A percentile compares a stretch with the other conserved stretches of the same genome.
Evolutionary conservation across 306 rosid species (phyloP).

Genomic region (Castanopsis chinensis): DNA sequence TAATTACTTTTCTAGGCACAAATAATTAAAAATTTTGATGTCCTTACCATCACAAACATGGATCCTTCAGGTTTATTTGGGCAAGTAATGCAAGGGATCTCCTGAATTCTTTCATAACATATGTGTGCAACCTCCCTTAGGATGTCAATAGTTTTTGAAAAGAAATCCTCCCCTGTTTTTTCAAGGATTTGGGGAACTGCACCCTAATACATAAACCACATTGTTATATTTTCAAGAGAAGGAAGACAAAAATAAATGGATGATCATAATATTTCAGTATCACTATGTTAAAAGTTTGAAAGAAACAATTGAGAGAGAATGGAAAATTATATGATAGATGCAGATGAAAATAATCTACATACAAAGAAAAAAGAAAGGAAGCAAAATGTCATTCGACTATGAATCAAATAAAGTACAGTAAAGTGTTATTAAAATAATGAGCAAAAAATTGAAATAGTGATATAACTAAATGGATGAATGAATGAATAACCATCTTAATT

Average conservation of each 20-base stretch:
- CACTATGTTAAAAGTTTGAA: background rate
- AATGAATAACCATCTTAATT: too few relatives aligned
- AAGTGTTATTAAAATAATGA: too few relatives aligned
- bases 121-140: conserved; percentile 28
- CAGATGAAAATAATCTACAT: background rate
- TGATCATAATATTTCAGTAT: background rate
- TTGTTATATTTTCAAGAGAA: background rate
- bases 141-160: conserved; percentile 21
- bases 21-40: background rate
- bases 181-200: conserved; percentile 46
- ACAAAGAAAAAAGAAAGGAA: background rate
- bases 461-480: too few relatives aligned
- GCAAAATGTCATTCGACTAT: too few relatives aligned
- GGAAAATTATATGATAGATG: background rate
- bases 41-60: conserved; percentile 43
- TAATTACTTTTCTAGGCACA: background rate
- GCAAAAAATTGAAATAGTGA: too few relatives aligned
- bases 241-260: too few relatives aligned
- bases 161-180: conserved; percentile 33
- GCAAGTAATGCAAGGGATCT: conserved; percentile 43
- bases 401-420: too few relatives aligned
- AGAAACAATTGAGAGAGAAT: background rate
- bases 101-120: conserved; percentile 32
- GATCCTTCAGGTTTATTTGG: conserved; percentile 55
- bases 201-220: conserved; percentile 24